These are phyloP conservation scores for Corylus avellana DNA, from an alignment of 306 rosid genomes.

Conservation along the genomic window DNA sequence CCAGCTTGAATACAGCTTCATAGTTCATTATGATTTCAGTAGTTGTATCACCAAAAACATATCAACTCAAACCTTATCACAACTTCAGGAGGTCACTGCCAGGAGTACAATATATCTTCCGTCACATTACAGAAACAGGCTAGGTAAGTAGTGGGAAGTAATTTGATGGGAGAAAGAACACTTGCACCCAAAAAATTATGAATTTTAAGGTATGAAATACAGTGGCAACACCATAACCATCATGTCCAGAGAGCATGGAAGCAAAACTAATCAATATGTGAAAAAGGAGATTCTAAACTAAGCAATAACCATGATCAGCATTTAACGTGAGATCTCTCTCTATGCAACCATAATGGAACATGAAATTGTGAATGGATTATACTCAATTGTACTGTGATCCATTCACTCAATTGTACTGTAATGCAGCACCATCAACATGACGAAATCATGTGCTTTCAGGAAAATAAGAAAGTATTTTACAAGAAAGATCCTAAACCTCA, in stretches of 20 bases:
- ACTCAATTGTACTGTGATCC: not conserved
- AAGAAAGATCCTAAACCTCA: not conserved
- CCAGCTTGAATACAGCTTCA: not conserved
- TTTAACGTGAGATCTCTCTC: not conserved
- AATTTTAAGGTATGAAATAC: not conserved
- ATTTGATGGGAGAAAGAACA: not conserved
- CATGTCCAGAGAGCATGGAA: not conserved
- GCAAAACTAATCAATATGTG: conserved; percentile 1
- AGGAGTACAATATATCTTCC: not conserved
- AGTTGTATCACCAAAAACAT: not conserved
- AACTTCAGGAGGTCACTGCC: not conserved
- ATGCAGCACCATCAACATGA: not conserved
- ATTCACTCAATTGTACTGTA: not conserved
- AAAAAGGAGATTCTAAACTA: not conserved
- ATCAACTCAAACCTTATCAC: not conserved
- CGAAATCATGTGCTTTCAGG: not conserved
- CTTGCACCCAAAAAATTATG: not conserved
- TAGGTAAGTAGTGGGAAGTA: not conserved
- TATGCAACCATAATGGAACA: not conserved
- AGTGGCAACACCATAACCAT: not conserved
- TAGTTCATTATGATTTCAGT: not conserved
- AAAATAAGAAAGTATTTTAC: not conserved
- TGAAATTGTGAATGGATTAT: not conserved
- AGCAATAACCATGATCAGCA: not conserved
- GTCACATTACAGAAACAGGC: not conserved